Conservation (phyloP, 1,284 basidiomycete genomes). For the Ceraceosorus bombacis region DNA sequence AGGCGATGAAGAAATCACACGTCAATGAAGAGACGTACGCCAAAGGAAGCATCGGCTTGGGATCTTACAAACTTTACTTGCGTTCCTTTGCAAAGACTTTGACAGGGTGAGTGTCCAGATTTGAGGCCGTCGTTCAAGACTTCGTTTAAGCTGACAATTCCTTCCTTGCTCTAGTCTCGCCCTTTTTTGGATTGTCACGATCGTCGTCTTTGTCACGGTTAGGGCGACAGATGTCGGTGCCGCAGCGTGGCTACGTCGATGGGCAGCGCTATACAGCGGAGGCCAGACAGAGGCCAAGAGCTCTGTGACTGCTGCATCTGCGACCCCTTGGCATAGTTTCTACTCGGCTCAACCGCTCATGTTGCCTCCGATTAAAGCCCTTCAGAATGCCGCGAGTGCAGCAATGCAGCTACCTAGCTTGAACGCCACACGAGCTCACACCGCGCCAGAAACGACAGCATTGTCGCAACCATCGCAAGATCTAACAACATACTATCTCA, state of each 20-base stretch:
- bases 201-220: constrained; percentile 32
- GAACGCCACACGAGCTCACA: too few species aligned
- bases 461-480: not conserved
- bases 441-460: too few species aligned
- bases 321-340: too few species aligned
- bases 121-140: too few species aligned
- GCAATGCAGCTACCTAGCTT: too few species aligned
- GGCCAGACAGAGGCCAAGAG: too few species aligned
- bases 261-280: constrained; percentile 36
- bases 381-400: too few species aligned
- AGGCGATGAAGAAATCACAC: constrained; percentile 28
- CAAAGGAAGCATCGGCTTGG: constrained; percentile 31
- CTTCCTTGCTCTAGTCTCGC: constrained; percentile 12
- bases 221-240: constrained; percentile 34
- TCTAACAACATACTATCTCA: constrained; percentile 38
- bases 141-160: too few species aligned
- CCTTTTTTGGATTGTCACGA: constrained; percentile 30
- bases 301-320: too few species aligned
- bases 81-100: constrained; percentile 22
- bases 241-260: constrained; percentile 43
- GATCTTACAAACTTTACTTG: constrained; percentile 41
- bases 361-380: too few species aligned
- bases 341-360: too few species aligned
- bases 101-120: too few species aligned
- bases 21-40: constrained; percentile 42